phyloP scores from a whole-genome alignment of 2,329 filamentous ascomycete genomes.

The Aspergillus piperis region DNA sequence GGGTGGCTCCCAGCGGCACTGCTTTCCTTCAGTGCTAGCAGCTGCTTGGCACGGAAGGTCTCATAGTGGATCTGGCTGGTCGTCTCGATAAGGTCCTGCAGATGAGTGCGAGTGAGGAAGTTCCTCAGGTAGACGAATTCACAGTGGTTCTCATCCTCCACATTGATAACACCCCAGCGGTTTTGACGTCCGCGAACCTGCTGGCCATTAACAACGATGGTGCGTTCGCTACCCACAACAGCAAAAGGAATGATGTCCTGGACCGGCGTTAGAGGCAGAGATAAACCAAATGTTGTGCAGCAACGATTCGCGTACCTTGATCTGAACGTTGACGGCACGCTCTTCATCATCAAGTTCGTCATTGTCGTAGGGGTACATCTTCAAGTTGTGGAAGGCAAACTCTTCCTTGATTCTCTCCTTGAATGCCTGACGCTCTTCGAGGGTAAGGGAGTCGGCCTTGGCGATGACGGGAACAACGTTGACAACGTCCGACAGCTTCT shows the following conservation, averaged over 20 bases:
- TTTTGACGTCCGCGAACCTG: constrained; percentile 97
- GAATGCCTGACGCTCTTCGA: constrained; percentile 94
- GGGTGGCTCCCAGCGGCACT: constrained; percentile 75
- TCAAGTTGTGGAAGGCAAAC: constrained; percentile 98
- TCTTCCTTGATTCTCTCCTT: constrained; percentile 99
- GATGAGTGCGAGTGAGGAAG: constrained; percentile 96
- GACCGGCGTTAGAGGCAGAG: constrained; percentile 21
- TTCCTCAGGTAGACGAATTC: constrained; percentile 98
- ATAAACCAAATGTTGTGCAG: constrained; percentile 35
- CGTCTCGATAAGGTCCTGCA: constrained; percentile 98
- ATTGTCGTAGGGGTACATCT: constrained; percentile 99
- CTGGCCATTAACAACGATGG: constrained; percentile 95
- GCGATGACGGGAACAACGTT: constrained; percentile 99
- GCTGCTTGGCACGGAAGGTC: constrained; percentile 98
- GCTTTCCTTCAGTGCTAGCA: constrained; percentile 97
- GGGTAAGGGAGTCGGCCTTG: constrained; percentile 93
- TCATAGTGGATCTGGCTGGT: constrained; percentile 99
- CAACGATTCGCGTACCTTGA: constrained; percentile 70
- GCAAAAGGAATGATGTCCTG: constrained; percentile 95
- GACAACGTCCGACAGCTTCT: constrained; percentile 99
- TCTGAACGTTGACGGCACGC: constrained; percentile 86
- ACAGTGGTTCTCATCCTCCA: constrained; percentile 99
- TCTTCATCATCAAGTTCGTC: constrained; percentile 98
- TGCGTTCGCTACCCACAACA: constrained; percentile 96
- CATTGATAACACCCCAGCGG: constrained; percentile 99